Evolutionary conservation across 2,329 filamentous ascomycete genomes (phyloP).

Genomic region (Sporothrix protearum): DNA sequence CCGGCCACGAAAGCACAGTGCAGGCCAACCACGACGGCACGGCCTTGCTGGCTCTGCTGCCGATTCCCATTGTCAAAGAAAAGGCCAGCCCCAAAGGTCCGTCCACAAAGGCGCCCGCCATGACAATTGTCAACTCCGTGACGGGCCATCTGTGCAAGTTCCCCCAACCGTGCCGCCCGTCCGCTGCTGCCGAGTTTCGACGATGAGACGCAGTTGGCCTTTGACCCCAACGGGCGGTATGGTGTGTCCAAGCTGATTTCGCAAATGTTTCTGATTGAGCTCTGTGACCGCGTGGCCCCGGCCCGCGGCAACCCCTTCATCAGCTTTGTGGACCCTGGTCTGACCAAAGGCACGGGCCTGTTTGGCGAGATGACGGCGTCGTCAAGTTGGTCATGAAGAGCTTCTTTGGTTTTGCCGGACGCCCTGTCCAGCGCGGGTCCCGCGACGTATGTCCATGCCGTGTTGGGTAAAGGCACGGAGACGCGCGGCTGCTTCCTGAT

Average conservation of each 20-base stretch:
- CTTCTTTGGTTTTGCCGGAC: conserved; percentile 2
- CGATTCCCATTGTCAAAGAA: conserved; percentile 44
- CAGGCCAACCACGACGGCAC: conserved; percentile 38
- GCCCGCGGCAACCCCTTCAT: conserved; percentile 12
- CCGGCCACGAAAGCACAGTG: conserved; percentile 31
- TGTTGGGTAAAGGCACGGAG: conserved; percentile 13
- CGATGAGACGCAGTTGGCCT: not conserved
- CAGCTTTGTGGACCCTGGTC: conserved; percentile 23
- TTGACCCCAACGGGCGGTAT: conserved; percentile 17
- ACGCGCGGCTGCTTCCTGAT: conserved; percentile 22
- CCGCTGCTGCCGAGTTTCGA: conserved; percentile 27
- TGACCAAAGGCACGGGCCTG: conserved; percentile 21
- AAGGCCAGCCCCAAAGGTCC: not conserved
- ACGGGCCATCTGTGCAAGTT: conserved; percentile 29
- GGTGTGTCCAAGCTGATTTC: conserved; percentile 34
- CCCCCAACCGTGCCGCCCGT: conserved; percentile 26
- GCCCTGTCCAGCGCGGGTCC: conserved; percentile 14
- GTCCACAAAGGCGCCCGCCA: not conserved
- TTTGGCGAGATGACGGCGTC: not conserved
- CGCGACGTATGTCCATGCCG: conserved; percentile 22
- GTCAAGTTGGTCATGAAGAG: not conserved
- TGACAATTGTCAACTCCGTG: conserved; percentile 31
- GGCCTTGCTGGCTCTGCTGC: conserved; percentile 37
- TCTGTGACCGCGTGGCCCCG: conserved; percentile 2
- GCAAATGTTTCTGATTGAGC: conserved; percentile 30